These are phyloP conservation scores for Hypsizygus marmoreus DNA, from an alignment of 768 basidiomycete species.

Conservation along the genomic window DNA sequence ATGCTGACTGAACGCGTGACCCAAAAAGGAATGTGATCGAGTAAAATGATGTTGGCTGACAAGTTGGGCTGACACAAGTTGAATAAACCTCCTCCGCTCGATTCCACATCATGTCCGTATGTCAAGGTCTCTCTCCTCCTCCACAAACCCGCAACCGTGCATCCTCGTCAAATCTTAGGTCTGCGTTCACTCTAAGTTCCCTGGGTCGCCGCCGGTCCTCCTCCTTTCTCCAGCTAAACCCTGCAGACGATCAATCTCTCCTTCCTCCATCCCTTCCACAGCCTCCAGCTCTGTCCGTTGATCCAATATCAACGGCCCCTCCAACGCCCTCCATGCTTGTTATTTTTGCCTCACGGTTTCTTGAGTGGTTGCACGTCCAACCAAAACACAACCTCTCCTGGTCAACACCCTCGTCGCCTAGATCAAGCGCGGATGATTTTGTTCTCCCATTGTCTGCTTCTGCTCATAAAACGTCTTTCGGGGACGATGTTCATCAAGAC, in stretches of 20 bases:
- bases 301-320: constrained; percentile 20
- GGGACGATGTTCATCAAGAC: constrained; percentile 39
- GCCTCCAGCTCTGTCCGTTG: constrained; percentile 10
- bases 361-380: constrained; percentile 53
- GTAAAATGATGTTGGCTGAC: constrained; percentile 13
- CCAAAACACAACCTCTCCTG: constrained; percentile 41
- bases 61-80: constrained; percentile 8
- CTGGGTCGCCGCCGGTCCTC: constrained; percentile 58
- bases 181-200: constrained; percentile 50
- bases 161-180: constrained; percentile 59
- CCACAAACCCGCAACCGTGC: constrained; percentile 53
- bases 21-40: constrained; percentile 11
- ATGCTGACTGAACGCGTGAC: background rate
- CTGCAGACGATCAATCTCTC: constrained; percentile 20
- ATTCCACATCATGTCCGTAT: constrained; percentile 19
- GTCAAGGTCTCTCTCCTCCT: constrained; percentile 32
- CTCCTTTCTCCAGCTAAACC: constrained; percentile 40
- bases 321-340: constrained; percentile 50
- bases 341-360: constrained; percentile 48
- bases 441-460: constrained; percentile 58
- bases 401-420: constrained; percentile 49
- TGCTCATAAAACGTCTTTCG: constrained; percentile 42
- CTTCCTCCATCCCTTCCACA: constrained; percentile 16
- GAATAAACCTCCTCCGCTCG: constrained; percentile 1
- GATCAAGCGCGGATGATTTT: constrained; percentile 42